Percentiles rank a stretch among this genome's conserved stretches.
Evolutionary conservation across 495 filamentous ascomycete genomes (phyloP).

Genomic region (Cenococcum geophilum): DNA sequence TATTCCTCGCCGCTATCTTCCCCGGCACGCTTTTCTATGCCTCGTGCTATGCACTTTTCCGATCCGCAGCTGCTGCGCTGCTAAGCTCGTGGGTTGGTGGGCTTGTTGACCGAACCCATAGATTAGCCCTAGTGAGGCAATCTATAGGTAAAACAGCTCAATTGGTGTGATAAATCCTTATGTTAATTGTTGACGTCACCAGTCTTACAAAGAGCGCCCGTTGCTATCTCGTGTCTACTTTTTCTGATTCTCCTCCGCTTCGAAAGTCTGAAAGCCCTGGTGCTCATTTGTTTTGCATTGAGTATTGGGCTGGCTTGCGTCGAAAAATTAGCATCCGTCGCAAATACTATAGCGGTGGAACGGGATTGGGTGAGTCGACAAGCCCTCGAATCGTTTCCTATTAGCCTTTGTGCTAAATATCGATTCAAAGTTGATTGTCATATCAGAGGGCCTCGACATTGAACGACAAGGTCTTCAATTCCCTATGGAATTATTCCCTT

Average conservation of each 20-base stretch:
- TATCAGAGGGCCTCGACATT: constrained; percentile 14
- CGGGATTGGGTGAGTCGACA: constrained; percentile 20
- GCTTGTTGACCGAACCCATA: constrained; percentile 16
- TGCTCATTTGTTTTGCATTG: constrained; percentile 6
- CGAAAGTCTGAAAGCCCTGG: neutral
- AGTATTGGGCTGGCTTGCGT: constrained; percentile 22
- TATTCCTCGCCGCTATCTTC: constrained; percentile 29
- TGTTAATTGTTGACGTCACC: no score
- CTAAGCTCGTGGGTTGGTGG: constrained; percentile 23
- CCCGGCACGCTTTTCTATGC: constrained; percentile 27
- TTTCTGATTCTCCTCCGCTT: constrained; percentile 6
- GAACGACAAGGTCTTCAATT: constrained; percentile 6
- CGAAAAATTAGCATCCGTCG: constrained; percentile 25
- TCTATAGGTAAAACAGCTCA: constrained; percentile 12
- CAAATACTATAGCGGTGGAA: constrained; percentile 27
- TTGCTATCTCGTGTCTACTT: constrained; percentile 24
- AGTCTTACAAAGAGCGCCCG: constrained; percentile 20
- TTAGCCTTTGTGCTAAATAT: neutral
- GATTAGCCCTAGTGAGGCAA: constrained; percentile 16
- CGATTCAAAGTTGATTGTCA: constrained; percentile 6
- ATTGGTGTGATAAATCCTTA: no score
- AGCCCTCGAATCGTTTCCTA: neutral
- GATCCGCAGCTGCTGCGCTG: constrained; percentile 18
- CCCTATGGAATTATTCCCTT: no score
- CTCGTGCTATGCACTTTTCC: constrained; percentile 26